Evolutionary conservation across 1,139 yeast genomes (phyloP), one percentile per base, ranked within the genome.

Genomic region (Scheffersomyces lignicola): DNA sequence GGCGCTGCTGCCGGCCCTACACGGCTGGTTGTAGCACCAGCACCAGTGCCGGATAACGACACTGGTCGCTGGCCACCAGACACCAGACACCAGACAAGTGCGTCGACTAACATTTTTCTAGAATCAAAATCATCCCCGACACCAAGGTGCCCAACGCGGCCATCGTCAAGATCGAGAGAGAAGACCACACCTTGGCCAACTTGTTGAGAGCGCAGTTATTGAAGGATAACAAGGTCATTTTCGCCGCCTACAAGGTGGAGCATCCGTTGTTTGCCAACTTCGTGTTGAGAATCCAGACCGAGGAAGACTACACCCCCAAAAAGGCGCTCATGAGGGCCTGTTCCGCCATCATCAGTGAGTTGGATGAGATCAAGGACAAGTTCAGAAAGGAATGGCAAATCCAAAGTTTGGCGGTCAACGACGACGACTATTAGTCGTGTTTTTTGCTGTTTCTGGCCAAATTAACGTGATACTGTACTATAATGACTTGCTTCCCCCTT

Each of bases 211-310:
- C 92, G 23, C 96, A 90, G 58, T 76, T 92, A 35, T 73, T 88
- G 44, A 82, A 83, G 54, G 97, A 92, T 59, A 80, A 83, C 32
- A 78, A 84, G 46, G 99, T 92, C 13, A 60, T 92, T 31, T 92
- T 90, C 60, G 97, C 96, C 28, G 98, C 97, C 30, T 92, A 92
- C 71, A 92, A 92, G 61, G 90, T 92, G 27, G 97, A 90, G 60
- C 99, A 92, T 65, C 99, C 99, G 7, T 72, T 92, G 47, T 92
- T 94, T 63, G 97, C 98, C 31, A 87, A 87, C 58, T 92, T 92
- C 54, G 80, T 90, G 34, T 78, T 94, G 77, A 78, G 98, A 62
- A 78, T 92, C 31, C 99, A 92, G 61, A 92, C 97, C 0, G 96
- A 87, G 50, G 97, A 92, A 47, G 96, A 92, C 36, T 89, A 89